These are phyloP conservation scores for Tilletiaria anomala DNA, from an alignment of 1,284 basidiomycete genomes.

Conservation along the genomic window DNA sequence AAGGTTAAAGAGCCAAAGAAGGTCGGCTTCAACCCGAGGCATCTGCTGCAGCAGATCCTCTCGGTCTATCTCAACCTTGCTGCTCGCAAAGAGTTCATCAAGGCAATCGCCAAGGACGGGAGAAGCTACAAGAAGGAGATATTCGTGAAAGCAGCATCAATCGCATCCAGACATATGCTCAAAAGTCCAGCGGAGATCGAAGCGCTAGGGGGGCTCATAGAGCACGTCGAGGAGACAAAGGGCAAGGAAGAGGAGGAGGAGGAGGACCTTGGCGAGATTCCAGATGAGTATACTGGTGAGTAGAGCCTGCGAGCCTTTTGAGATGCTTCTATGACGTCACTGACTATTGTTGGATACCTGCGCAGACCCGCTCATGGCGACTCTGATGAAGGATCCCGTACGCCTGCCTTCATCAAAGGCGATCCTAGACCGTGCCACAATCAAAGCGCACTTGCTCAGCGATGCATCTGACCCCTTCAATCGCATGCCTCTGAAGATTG, in stretches of 20 bases:
- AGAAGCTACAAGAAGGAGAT: conserved; percentile 73
- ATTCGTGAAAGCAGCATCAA: conserved; percentile 65
- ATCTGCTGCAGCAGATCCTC: conserved; percentile 69
- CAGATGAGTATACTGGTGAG: conserved; percentile 67
- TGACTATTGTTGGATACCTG: neutral
- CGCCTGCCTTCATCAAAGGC: conserved; percentile 68
- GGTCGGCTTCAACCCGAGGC: conserved; percentile 73
- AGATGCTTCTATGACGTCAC: conserved; percentile 6
- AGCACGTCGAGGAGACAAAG: conserved; percentile 70
- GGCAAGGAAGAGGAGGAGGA: conserved; percentile 62
- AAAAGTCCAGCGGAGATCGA: conserved; percentile 71
- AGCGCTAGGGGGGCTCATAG: conserved; percentile 57
- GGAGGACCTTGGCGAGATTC: conserved; percentile 80
- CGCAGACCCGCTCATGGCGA: conserved; percentile 77
- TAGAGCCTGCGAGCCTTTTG: conserved; percentile 1
- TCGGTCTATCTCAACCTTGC: conserved; percentile 84
- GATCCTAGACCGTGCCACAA: conserved; percentile 76
- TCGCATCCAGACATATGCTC: conserved; percentile 54
- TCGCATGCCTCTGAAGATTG: conserved; percentile 40
- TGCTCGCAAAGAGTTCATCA: conserved; percentile 58
- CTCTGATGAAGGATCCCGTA: conserved; percentile 92
- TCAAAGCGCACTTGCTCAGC: conserved; percentile 84
- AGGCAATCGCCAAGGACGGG: conserved; percentile 79
- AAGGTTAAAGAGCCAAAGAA: conserved; percentile 75
- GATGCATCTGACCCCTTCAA: conserved; percentile 54